These are phyloP conservation scores for Dianthus caryophyllus DNA, from an alignment of 148 eudicot genomes.

Conservation along the genomic window DNA sequence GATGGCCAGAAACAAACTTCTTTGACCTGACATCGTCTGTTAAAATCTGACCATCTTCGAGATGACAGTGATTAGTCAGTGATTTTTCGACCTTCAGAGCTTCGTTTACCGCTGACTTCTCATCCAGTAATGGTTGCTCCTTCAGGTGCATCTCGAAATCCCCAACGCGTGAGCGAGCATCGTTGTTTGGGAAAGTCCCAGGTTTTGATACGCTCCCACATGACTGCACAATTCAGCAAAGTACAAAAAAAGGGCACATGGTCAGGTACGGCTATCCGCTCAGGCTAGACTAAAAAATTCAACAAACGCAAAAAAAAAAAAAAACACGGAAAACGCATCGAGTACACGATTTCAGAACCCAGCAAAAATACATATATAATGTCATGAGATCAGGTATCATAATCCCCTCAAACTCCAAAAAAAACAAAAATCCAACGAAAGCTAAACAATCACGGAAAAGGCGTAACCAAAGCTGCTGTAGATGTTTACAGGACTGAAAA, in stretches of 20 bases:
- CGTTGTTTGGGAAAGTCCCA: background rate
- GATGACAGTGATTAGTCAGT: slow-evolving; percentile 14
- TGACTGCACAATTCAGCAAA: slow-evolving; percentile 24
- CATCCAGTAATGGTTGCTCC: slow-evolving; percentile 11
- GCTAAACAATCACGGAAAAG: background rate
- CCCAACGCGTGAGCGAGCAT: background rate
- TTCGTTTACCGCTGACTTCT: background rate
- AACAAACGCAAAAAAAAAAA: background rate
- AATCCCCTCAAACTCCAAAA: no score
- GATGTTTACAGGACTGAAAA: background rate
- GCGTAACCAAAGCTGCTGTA: background rate
- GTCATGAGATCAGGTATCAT: no score
- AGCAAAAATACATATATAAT: no score
- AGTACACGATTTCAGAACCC: no score
- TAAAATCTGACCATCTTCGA: slow-evolving; percentile 31
- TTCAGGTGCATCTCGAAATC: slow-evolving; percentile 9
- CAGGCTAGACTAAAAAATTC: background rate
- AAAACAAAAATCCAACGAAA: no score
- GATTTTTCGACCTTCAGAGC: background rate
- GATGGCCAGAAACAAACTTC: slow-evolving; percentile 5
- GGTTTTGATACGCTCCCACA: slow-evolving; percentile 10
- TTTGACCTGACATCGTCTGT: slow-evolving; percentile 20
- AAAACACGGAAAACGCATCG: no score
- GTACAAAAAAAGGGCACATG: slow-evolving; percentile 10
- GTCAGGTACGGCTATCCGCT: slow-evolving; percentile 12